Evolutionary conservation across 176 grass and related monocot species (phyloP), one percentile per base, ranked within the genome.

Genomic region (Tillandsia fasciculata): DNA sequence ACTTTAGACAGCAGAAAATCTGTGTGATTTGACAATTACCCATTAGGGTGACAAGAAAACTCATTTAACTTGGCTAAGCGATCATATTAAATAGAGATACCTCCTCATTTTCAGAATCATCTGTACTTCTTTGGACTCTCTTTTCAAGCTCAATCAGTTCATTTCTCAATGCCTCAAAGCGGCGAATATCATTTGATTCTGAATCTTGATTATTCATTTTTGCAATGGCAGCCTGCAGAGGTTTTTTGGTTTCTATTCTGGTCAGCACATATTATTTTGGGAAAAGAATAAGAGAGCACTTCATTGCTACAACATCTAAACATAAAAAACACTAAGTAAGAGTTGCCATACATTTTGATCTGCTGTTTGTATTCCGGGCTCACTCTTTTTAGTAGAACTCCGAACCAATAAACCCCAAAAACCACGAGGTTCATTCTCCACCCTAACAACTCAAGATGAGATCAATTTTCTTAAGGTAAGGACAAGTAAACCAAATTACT

Each of bases 131-230:
- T 79, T 90, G 94, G 66, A 93, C 94, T 79, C 90, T 80, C 66
- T 81, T 99, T 82, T 90, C 90, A 82, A 99, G 84, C 52, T 99
- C 94, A 20, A 90, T 93, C 58, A 99, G 71, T 66, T 90, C 84
- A 73, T 64, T 72, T 58, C 82, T 88, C 65, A 99, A 73, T 69
- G 89, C 80, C 81, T 88, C 84, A 71, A 99, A 93, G 48, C 90
- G 84, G 63, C 76, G 74, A 49, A 93, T 93, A 70, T 88, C 90
- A 65, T 80, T 90, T 70, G 77, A 76, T 51, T 90, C 74, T 28
- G 53, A 64, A 61, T 74, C 72, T 80, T 80, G 72, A 68, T 93
- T 72, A 85, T 82, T 77, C 69, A 54, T 78, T 77, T 78, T 77
- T 48, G 69, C 9, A 54, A 76, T 51, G 51, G 50, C 51, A 68